Conservation (phyloP, 1,284 basidiomycete species). For the Cutaneotrichosporon cavernicola region DNA sequence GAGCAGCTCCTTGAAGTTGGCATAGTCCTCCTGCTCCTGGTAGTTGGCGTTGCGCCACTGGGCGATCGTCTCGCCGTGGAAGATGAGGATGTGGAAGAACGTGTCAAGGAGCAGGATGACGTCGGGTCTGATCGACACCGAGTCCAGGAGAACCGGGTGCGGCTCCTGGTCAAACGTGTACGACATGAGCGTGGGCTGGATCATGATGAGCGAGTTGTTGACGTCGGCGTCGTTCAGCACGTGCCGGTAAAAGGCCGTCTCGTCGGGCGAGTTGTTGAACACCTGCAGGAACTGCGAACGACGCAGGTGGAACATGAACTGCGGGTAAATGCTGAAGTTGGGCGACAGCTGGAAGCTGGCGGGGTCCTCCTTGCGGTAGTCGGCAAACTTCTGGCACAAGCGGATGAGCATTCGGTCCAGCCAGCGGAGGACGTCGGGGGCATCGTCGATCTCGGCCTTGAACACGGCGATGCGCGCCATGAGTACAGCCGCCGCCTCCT, state of each 20-base stretch:
- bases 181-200: conserved; percentile 98
- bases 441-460: conserved; percentile 99
- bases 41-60: conserved; percentile 99
- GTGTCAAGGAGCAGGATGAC: conserved; percentile 97
- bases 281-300: conserved; percentile 98
- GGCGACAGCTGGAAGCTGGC: conserved; percentile 88
- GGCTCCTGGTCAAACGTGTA: conserved; percentile 89
- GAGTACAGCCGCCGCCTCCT: conserved; percentile 95
- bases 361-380: conserved; percentile 97
- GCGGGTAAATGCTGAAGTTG: conserved; percentile 98
- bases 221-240: conserved; percentile 97
- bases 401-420: conserved; percentile 98
- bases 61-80: conserved; percentile 96
- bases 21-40: conserved; percentile 98
- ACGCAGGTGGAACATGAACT: conserved; percentile 99
- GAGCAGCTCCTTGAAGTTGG: conserved; percentile 94
- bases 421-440: conserved; percentile 95
- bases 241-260: conserved; percentile 98
- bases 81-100: conserved; percentile 99
- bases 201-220: conserved; percentile 99
- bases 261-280: conserved; percentile 99
- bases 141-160: conserved; percentile 93
- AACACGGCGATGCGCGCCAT: conserved; percentile 99
- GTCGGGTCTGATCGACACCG: conserved; percentile 95
- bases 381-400: conserved; percentile 98